These are phyloP conservation scores for Penicillium silybi DNA, from an alignment of 495 filamentous ascomycete genomes.

Conservation along the genomic window DNA sequence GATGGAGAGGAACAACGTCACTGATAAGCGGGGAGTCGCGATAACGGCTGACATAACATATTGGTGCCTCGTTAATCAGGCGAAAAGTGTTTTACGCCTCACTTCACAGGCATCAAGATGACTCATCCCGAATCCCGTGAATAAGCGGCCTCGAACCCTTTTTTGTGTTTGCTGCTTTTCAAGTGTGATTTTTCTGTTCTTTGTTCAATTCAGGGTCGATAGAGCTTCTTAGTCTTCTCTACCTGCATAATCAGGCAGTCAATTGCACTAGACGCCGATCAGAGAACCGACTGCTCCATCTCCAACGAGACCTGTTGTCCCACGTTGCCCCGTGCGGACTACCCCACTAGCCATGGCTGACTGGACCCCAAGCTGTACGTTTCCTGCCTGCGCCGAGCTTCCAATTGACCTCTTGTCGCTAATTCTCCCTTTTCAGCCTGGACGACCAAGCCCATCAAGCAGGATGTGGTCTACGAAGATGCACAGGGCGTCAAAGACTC, in stretches of 20 bases:
- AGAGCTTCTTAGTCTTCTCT: not conserved
- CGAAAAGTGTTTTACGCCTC: not conserved
- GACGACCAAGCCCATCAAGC: constrained; percentile 87
- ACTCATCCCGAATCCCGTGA: constrained; percentile 20
- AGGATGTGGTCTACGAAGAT: constrained; percentile 79
- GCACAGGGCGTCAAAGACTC: constrained; percentile 57
- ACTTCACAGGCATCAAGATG: constrained; percentile 9
- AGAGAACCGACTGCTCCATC: not conserved
- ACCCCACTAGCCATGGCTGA: constrained; percentile 20
- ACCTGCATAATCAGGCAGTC: not conserved
- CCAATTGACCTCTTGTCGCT: not conserved
- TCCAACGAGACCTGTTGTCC: not conserved
- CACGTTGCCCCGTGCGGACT: constrained; percentile 7
- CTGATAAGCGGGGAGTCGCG: constrained; percentile 7
- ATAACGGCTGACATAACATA: constrained; percentile 1
- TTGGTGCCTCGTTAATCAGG: not conserved
- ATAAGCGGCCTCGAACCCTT: constrained; percentile 17
- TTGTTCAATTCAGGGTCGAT: not conserved
- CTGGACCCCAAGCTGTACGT: constrained; percentile 36
- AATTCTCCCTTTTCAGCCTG: constrained; percentile 57
- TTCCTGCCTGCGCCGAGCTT: not conserved
- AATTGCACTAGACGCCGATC: constrained; percentile 1
- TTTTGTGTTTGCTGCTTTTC: constrained; percentile 5
- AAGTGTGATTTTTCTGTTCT: constrained; percentile 1
- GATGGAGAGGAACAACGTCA: constrained; percentile 2